Evolutionary conservation across 441 rosid genomes (phyloP), one percentile per base, ranked within the genome.

Genomic region (Pelargonium fulgidum): DNA sequence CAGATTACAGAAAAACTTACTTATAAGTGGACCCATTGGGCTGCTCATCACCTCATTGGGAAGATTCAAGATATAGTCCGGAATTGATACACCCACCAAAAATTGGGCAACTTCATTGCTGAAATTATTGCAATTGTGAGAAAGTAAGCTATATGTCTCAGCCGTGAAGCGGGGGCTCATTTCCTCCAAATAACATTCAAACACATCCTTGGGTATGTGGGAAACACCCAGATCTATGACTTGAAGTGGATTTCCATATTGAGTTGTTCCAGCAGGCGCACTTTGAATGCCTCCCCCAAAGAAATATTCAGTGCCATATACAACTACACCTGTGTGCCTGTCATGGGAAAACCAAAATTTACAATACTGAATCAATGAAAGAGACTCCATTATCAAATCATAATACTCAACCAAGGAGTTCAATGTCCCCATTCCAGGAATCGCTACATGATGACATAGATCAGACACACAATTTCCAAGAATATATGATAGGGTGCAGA

Each of bases 251-350:
- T 66, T 77, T 58, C 99, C 98, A 70, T 93, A 91, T 0, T 86
- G 95, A 42, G 98, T 87, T 17, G 75, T 75, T 71, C 97, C 97
- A 67, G 79, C 85, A 17, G 83, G 73, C 3, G 76, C 66, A 56
- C 83, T 85, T 20, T 91, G 99, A 67, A 93, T 93, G 9, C 99
- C 97, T 76, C 91, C 91, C 17, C 97, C 93, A 70, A 93, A 88
- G 68, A 69, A 93, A 74, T 88, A 93, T 71, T 91, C 97, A 9
- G 71, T 82, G 20, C 92, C 97, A 63, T 88, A 91, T 14, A 89
- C 92, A 48, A 87, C 90, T n/a, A 93, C 70, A 14, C 97, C 97
- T 2, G 98, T 91, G 78, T 93, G 98, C 98, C 98, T 93, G 71
- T 39, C 47, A 75, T 12, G 7, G 44, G 50, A 67, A 7, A 26